These are phyloP conservation scores for Fagopyrum tataricum DNA, from an alignment of 148 eudicot species.

Conservation along the genomic window DNA sequence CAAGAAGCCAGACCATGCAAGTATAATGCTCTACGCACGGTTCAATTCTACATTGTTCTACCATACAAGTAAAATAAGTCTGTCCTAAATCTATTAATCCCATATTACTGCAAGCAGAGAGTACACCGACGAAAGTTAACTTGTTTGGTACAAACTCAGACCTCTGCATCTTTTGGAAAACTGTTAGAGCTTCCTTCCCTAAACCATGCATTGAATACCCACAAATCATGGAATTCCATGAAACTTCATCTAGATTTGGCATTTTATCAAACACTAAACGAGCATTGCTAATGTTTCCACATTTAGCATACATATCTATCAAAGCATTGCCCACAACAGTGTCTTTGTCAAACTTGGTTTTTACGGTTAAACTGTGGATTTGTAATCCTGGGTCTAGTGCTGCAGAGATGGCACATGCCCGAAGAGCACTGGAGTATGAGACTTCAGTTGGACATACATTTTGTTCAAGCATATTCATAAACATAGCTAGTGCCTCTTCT, in stretches of 20 bases:
- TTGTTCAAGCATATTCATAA: slow-evolving; percentile 52
- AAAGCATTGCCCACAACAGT: slow-evolving; percentile 63
- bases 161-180: slow-evolving; percentile 52
- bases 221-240: slow-evolving; percentile 80
- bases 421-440: slow-evolving; percentile 69
- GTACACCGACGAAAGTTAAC: slow-evolving; percentile 67
- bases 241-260: slow-evolving; percentile 55
- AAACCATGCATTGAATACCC: slow-evolving; percentile 85
- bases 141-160: slow-evolving; percentile 44
- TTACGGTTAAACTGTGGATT: slow-evolving; percentile 62
- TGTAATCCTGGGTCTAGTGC: slow-evolving; percentile 63
- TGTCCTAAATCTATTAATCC: slow-evolving; percentile 64
- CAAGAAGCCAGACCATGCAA: slow-evolving; percentile 84
- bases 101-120: slow-evolving; percentile 84
- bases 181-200: slow-evolving; percentile 51
- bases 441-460: slow-evolving; percentile 56
- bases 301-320: slow-evolving; percentile 83
- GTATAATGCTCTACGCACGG: slow-evolving; percentile 88
- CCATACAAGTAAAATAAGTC: slow-evolving; percentile 53
- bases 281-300: slow-evolving; percentile 77
- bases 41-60: slow-evolving; percentile 41
- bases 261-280: slow-evolving; percentile 56
- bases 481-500: slow-evolving; percentile 54
- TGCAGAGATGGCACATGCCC: slow-evolving; percentile 70
- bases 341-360: slow-evolving; percentile 50